phyloP scores from a whole-genome alignment of 345 rosid genomes.

The Rhizophora apiculata region DNA sequence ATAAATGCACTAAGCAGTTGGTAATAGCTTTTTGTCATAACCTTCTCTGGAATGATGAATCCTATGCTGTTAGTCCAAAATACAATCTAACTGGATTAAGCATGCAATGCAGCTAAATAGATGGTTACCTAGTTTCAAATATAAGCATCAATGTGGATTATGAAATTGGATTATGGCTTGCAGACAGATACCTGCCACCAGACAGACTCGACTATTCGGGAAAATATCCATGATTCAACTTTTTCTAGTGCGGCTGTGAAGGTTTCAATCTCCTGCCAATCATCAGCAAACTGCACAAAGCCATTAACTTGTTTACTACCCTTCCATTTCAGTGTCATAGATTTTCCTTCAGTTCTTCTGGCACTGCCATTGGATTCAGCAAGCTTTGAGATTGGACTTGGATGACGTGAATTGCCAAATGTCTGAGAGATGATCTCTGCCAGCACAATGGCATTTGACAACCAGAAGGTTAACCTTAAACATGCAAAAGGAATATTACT shows the following conservation, averaged over 20 bases:
- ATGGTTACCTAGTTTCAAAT: not conserved
- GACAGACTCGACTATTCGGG: constrained; percentile 84
- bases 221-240: constrained; percentile 88
- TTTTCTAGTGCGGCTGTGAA: constrained; percentile 69
- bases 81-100: no score
- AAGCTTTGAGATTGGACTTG: constrained; percentile 38
- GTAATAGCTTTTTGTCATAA: not conserved
- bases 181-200: constrained; percentile 91
- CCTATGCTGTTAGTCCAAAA: not conserved
- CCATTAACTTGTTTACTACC: constrained; percentile 39
- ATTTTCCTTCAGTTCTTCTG: constrained; percentile 40
- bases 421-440: constrained; percentile 77
- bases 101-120: no score
- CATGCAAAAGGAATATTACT: constrained; percentile 18
- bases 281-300: constrained; percentile 46
- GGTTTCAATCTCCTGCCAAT: constrained; percentile 96
- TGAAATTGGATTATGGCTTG: not conserved
- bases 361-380: constrained; percentile 47
- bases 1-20: not conserved
- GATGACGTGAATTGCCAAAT: constrained; percentile 52
- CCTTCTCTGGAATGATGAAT: not conserved
- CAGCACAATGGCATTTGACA: constrained; percentile 78
- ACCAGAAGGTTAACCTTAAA: constrained; percentile 85
- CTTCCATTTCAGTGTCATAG: constrained; percentile 43
- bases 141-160: not conserved